Conservation (phyloP, 2,329 filamentous ascomycete species). For the Claviceps capensis region DNA sequence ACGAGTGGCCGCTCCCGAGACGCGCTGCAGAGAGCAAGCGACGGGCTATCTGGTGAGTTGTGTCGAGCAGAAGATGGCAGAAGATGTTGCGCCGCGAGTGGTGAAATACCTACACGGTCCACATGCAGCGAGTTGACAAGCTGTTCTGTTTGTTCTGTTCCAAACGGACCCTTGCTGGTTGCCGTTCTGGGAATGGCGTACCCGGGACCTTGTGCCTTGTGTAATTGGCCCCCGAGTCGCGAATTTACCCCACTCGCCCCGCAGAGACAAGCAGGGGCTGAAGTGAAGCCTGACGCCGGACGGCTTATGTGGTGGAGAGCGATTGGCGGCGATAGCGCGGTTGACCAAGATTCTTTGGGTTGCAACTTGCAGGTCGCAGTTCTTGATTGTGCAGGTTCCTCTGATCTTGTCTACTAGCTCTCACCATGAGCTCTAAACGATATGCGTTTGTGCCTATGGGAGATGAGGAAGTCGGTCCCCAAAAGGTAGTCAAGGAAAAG, state of each 20-base stretch:
- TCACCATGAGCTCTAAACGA: conserved; percentile 39
- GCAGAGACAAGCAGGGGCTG: too few relatives aligned
- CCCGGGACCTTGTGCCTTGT: too few relatives aligned
- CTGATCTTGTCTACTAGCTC: not conserved
- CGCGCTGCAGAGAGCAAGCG: conserved; percentile 2
- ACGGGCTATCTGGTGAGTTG: conserved; percentile 3
- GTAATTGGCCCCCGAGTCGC: too few relatives aligned
- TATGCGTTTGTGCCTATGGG: conserved; percentile 58
- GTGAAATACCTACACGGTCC: too few relatives aligned
- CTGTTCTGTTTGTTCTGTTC: not conserved
- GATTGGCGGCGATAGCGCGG: too few relatives aligned
- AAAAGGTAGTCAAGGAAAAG: conserved; percentile 37
- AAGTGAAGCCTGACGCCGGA: too few relatives aligned
- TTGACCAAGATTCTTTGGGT: too few relatives aligned
- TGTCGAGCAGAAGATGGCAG: not conserved
- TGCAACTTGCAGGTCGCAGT: too few relatives aligned
- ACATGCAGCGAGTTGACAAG: not conserved
- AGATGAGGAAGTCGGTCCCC: conserved; percentile 44
- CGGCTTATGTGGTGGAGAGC: too few relatives aligned
- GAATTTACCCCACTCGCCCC: too few relatives aligned
- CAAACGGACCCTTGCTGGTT: not conserved
- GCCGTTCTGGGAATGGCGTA: too few relatives aligned
- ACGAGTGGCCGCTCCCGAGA: not conserved
- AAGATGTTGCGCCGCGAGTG: not conserved
- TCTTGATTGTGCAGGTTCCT: not conserved